Evolutionary conservation across 768 basidiomycete species (phyloP), one percentile per base, ranked within the genome.

Genomic region (Leccinum fibrillosum): DNA sequence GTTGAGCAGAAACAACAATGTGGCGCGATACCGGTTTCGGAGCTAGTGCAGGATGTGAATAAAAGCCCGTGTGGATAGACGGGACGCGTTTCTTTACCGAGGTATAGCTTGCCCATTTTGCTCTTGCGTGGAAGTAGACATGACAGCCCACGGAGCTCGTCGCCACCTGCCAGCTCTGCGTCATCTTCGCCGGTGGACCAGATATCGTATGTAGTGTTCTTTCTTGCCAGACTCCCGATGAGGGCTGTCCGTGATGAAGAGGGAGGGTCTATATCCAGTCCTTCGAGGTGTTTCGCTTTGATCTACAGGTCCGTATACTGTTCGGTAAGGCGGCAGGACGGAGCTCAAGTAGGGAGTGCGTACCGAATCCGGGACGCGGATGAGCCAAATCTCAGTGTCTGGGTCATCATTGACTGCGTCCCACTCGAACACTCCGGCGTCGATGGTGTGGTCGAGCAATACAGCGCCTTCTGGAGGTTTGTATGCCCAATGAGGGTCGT

Each of bases 281-380:
- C 77, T 30, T 85, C 78, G 11, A 92, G 71, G 60, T 88, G 75
- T 69, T 85, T 88, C 7, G 83, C 71, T 69, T 89, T 86, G 37
- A 92, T 69, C 89, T 91, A 55, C 37, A 19, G 17, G 28, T 48
- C 52, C 7, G 23, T 52, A 28, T 17, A 56, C 32, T 21, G 2
- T 21, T 26, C n/a, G 25, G 17, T 44, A 45, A n/a, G 11, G 21
- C 4, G 5, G 15, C 7, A 28, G 17, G 37, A 35, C 12, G 28
- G n/a, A 21, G 51, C 23, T 35, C 4, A 2, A n/a, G 48, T 17
- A 19, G 47, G 23, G n/a, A 26, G 21, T 13, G 75, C 86, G 58
- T 66, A 90, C 89, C 39, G 78, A 78, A 12, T 86, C 82, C 23
- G 89, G 89, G 15, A 84, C 80, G 11, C 89, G 81, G 35, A 91